These are phyloP conservation scores for maize (Zea mays) DNA, from an alignment of 176 grass and related monocot genomes.

Conservation along the genomic window DNA sequence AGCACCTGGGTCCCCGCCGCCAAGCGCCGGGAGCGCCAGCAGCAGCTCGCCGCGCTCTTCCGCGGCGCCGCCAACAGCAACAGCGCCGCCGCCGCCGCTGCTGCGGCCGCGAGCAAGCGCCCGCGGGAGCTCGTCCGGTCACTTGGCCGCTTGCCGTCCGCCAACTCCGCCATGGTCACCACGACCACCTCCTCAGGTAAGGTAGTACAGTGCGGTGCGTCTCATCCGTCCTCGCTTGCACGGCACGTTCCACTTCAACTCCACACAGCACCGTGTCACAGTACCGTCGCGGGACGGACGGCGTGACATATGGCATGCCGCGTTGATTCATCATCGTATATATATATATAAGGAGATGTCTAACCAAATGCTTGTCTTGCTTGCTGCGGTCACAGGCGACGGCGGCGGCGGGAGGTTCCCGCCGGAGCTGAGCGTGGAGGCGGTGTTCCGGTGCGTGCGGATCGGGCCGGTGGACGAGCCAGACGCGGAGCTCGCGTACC, in stretches of 20 bases:
- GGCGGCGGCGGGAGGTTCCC: slow-evolving; percentile 67
- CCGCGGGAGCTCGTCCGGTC: slow-evolving; percentile 54
- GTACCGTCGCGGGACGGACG: background rate
- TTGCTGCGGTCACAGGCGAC: slow-evolving; percentile 35
- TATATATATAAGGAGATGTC: background rate
- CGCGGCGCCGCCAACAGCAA: slow-evolving; percentile 48
- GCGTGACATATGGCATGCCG: background rate
- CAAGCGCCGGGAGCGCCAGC: slow-evolving; percentile 87
- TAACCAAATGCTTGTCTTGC: background rate
- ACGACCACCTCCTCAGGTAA: slow-evolving; percentile 83
- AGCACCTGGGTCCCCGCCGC: slow-evolving; percentile 91
- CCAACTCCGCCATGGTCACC: slow-evolving; percentile 43
- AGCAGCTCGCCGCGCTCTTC: slow-evolving; percentile 72
- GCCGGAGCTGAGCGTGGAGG: slow-evolving; percentile 78
- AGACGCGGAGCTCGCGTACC: slow-evolving; percentile 90
- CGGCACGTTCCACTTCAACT: background rate
- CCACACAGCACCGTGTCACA: no score
- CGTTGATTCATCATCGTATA: background rate
- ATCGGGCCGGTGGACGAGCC: slow-evolving; percentile 84
- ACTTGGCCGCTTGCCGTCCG: slow-evolving; percentile 45
- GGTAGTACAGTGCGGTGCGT: no score
- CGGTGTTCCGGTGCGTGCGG: slow-evolving; percentile 88
- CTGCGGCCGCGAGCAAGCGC: slow-evolving; percentile 35
- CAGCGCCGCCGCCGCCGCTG: slow-evolving; percentile 8
- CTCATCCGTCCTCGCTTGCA: background rate